These are phyloP conservation scores for Rhizopus arrhizus DNA, from an alignment of 371 early-diverging fungal species.

Conservation along the genomic window DNA sequence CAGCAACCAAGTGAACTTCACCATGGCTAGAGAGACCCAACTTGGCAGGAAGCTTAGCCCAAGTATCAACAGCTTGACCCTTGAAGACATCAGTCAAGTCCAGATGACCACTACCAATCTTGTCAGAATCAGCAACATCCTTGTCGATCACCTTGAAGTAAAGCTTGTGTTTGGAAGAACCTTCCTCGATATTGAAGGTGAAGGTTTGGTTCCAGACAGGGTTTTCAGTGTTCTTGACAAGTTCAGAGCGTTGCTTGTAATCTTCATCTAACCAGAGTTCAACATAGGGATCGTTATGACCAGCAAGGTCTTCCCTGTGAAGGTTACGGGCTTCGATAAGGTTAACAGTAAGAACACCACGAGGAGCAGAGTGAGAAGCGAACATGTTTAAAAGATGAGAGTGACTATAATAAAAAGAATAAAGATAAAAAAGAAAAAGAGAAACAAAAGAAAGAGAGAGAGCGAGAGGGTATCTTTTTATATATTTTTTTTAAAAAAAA, in stretches of 20 bases:
- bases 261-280: slow-evolving; percentile 46
- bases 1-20: slow-evolving; percentile 38
- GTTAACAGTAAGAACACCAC: slow-evolving; percentile 39
- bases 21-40: slow-evolving; percentile 47
- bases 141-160: slow-evolving; percentile 45
- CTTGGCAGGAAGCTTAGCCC: slow-evolving; percentile 46
- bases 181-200: slow-evolving; percentile 38
- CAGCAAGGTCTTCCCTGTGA: slow-evolving; percentile 35
- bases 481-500: too few species aligned
- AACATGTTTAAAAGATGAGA: slow-evolving; percentile 10
- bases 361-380: slow-evolving; percentile 29
- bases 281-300: slow-evolving; percentile 42
- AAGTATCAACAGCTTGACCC: slow-evolving; percentile 36
- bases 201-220: slow-evolving; percentile 51
- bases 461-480: not conserved
- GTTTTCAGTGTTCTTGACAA: slow-evolving; percentile 32
- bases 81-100: slow-evolving; percentile 34
- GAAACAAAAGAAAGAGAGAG: not conserved
- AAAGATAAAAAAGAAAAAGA: not conserved
- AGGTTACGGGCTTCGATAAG: slow-evolving; percentile 42
- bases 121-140: slow-evolving; percentile 36
- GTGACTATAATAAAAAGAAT: too few species aligned
- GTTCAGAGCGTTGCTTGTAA: slow-evolving; percentile 42
- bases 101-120: slow-evolving; percentile 36
- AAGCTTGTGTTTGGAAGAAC: slow-evolving; percentile 38